Evolutionary conservation across 495 filamentous ascomycete genomes (phyloP).

Genomic region (Podospora conica): DNA sequence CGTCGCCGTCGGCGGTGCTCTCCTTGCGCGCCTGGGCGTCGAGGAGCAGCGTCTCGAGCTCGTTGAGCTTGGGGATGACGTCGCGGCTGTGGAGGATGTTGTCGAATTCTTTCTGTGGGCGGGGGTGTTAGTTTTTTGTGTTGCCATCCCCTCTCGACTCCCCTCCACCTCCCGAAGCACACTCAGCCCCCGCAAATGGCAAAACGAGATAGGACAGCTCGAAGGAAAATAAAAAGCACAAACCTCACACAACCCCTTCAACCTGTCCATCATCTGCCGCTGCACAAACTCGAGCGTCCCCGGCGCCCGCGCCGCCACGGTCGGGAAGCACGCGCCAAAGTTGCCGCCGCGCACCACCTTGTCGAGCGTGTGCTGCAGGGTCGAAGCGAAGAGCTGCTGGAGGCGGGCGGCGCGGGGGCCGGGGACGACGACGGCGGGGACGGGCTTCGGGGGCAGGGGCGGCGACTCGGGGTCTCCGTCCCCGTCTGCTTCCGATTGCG

Average conservation of each 20-base stretch:
- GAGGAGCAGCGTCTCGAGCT: constrained; percentile 66
- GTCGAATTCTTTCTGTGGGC: constrained; percentile 65
- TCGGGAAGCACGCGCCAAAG: constrained; percentile 86
- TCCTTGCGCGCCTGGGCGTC: constrained; percentile 60
- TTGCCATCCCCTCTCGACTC: background rate
- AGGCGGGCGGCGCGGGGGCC: constrained; percentile 71
- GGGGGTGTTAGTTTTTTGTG: background rate
- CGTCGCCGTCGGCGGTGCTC: background rate
- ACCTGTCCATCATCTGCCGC: constrained; percentile 59
- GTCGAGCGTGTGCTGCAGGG: constrained; percentile 62
- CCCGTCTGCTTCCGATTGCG: background rate
- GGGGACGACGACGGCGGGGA: constrained; percentile 53
- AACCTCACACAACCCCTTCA: constrained; percentile 52
- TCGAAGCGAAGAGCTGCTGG: constrained; percentile 60
- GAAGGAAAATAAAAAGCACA: background rate
- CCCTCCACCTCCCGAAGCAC: background rate
- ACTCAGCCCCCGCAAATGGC: background rate
- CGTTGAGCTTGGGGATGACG: constrained; percentile 72
- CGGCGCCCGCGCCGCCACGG: constrained; percentile 63
- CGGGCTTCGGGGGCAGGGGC: constrained; percentile 52
- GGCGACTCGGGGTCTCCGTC: constrained; percentile 22
- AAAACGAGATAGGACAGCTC: background rate
- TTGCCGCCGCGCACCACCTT: constrained; percentile 70
- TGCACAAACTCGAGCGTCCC: constrained; percentile 61
- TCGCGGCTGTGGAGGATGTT: constrained; percentile 61